Base-by-base conservation (phyloP, 129 eudicot species). In the Flaveria trinervia region DNA sequence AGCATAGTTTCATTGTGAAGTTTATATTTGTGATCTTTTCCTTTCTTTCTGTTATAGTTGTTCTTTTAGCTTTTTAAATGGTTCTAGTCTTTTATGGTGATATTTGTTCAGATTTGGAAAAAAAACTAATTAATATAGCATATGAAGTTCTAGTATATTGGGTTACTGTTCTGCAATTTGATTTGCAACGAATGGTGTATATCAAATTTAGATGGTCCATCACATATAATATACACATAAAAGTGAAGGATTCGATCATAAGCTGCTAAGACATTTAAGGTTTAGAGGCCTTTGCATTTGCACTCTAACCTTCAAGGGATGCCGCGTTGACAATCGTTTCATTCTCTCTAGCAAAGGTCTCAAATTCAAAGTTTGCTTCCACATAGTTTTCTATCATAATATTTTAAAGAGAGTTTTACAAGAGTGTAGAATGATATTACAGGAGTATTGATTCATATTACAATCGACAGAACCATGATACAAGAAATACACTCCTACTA, bases 21-120 rank as follows among this genome's bases (percentile, higher is more conserved):
- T 33, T 33, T 33, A 61, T 54, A 68, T 18, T 5, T 51, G 59
- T 39, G 54, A 36, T 43, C 39, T 36, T 50, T 65, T 76, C 65
- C 20, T 17, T 65, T 66, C 55, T 64, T 75, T 75, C 0, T 3
- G n/a, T 64, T n/a, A 15, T 57, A 33, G 22, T 20, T 20, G 15
- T 54, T 65, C n/a, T 16, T 3, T 44, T 44, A 44, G 13, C 20
- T 20, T 3, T 56, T 7, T 56, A 18, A 17, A 54, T 7, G 61
- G 61, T 54, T 54, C 20, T 14, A 68, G 30, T 65, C 70, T 65
- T 13, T 2, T 9, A 5, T 18, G 28, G 44, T 33, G 6, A 33
- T 4, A 33, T 33, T 33, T 33, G 39, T 33, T 33, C 7, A 33
- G 39, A 33, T 33, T 33, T 4, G 39, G 7, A 33, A 33, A 4